Evolutionary conservation across 257 asterid species (phyloP).

Genomic region (Solanum chmielewskii): DNA sequence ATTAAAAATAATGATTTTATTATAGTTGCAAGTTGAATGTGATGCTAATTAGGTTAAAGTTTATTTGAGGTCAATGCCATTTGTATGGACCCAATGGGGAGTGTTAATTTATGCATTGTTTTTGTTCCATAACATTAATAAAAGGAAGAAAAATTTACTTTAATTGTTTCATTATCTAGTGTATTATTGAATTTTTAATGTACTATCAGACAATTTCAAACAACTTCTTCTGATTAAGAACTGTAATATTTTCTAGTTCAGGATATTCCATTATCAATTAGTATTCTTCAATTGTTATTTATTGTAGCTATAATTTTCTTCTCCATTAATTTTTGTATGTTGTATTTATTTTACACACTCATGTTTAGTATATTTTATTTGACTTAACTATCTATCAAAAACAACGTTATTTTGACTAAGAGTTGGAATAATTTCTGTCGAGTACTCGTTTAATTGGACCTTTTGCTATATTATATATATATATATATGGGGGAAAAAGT

Average conservation of each 20-base stretch:
- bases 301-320: neutral
- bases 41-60: neutral
- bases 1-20: neutral
- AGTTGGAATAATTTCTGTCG: neutral
- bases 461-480: neutral
- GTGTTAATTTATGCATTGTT: neutral
- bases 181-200: neutral
- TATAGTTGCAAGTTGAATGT: neutral
- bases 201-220: neutral
- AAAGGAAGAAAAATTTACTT: neutral
- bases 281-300: no score
- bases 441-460: neutral
- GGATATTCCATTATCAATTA: neutral
- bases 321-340: no score
- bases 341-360: no score
- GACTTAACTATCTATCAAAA: neutral
- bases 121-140: neutral
- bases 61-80: constrained; percentile 5
- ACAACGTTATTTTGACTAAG: no score
- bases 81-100: neutral
- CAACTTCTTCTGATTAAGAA: neutral
- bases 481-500: neutral
- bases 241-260: neutral
- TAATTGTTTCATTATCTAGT: neutral
- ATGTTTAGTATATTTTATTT: no score